Conservation (phyloP, 73 alveolate species). For the Paramecium caudatum region DNA sequence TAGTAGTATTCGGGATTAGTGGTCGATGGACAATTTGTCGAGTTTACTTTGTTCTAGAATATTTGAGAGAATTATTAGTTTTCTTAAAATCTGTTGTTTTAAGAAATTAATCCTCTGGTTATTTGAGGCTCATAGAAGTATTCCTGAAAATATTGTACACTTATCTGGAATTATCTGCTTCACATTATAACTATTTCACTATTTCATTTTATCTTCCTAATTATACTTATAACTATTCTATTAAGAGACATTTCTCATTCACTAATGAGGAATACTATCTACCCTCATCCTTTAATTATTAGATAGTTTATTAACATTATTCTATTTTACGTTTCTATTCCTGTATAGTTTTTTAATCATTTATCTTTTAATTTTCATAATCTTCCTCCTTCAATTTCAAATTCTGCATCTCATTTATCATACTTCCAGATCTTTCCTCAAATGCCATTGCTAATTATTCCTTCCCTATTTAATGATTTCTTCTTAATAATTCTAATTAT, state of each 20-base stretch:
- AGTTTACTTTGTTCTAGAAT: constrained; percentile 6
- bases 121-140: not conserved
- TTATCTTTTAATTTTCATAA: not conserved
- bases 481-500: not conserved
- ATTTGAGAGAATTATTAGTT: not conserved
- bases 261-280: not conserved
- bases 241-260: not conserved
- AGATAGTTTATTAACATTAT: not conserved
- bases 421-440: not conserved
- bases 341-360: not conserved
- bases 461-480: not conserved
- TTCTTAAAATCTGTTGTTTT: not conserved
- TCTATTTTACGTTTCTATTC: not conserved
- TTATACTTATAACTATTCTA: not conserved
- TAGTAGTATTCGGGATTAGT: too few relatives aligned
- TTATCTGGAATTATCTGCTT: constrained; percentile 9
- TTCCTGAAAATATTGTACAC: constrained; percentile 11
- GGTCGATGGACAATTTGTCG: too few relatives aligned
- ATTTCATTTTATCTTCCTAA: not conserved
- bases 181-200: not conserved
- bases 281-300: not conserved
- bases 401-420: not conserved
- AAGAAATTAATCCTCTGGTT: constrained; percentile 11
- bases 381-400: not conserved
- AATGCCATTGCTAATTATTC: constrained; percentile 8